Percentiles rank a stretch among this genome's conserved stretches.
phyloP scores from a whole-genome alignment of 495 filamentous ascomycete genomes.

The Neurospora africana region DNA sequence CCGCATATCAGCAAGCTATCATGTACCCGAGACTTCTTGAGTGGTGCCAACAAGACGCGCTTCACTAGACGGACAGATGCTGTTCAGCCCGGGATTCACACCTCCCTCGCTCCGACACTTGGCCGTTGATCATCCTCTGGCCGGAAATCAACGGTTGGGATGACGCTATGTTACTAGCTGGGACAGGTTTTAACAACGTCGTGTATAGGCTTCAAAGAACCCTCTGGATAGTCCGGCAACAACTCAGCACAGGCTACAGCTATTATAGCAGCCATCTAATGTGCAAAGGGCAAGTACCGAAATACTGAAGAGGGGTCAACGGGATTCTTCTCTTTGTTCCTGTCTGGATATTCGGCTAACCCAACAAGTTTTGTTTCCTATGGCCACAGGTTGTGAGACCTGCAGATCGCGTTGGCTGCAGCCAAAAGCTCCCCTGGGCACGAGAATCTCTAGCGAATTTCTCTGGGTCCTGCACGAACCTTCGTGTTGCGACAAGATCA shows the following conservation, averaged over 20 bases:
- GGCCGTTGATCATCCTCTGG: no score
- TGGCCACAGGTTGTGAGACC: constrained; percentile 3
- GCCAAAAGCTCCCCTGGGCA: constrained; percentile 7
- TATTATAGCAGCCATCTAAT: background rate
- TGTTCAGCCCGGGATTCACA: background rate
- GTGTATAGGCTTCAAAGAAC: background rate
- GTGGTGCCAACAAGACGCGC: background rate
- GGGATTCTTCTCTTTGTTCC: background rate
- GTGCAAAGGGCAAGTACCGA: background rate
- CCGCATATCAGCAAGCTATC: background rate
- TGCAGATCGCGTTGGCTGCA: constrained; percentile 6
- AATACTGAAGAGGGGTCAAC: background rate
- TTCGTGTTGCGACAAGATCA: constrained; percentile 8
- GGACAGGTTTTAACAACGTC: background rate
- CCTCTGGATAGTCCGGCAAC: background rate
- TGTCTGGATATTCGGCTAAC: background rate
- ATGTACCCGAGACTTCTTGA: background rate
- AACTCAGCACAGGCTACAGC: background rate
- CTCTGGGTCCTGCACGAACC: constrained; percentile 5
- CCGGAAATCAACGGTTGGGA: background rate
- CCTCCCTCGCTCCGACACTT: background rate
- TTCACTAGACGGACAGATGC: background rate
- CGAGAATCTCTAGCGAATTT: constrained; percentile 5
- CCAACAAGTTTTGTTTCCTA: background rate
- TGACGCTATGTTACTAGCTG: background rate